Percentiles rank a stretch among this genome's conserved stretches.
Evolutionary conservation across 75 land plant species (phyloP).

Genomic region (Ceratopteris richardii): DNA sequence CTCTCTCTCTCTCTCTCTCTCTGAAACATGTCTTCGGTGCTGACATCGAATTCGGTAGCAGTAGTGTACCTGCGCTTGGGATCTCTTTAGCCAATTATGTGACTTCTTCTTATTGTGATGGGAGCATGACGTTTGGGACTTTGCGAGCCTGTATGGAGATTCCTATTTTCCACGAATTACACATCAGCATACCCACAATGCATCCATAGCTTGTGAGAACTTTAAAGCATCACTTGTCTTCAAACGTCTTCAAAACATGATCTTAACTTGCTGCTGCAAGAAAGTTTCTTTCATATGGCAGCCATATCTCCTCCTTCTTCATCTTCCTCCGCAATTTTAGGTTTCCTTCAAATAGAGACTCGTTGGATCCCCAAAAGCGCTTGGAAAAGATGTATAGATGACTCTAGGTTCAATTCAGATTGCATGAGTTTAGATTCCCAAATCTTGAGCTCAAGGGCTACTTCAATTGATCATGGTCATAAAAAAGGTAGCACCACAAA

Average conservation of each 20-base stretch:
- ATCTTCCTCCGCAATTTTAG: background rate
- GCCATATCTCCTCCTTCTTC: background rate
- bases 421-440: background rate
- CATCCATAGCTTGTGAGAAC: slow-evolving; percentile 10
- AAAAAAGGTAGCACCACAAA: background rate
- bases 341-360: background rate
- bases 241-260: background rate
- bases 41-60: background rate
- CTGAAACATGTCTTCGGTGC: background rate
- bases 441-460: background rate
- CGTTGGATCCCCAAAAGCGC: no score
- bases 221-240: slow-evolving; percentile 6
- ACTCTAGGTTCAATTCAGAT: no score
- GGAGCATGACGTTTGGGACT: background rate
- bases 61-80: background rate
- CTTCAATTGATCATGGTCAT: background rate
- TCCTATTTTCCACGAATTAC: background rate
- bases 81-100: background rate
- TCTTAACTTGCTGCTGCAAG: background rate
- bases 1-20: no score
- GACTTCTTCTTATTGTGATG: background rate
- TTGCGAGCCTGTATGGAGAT: background rate
- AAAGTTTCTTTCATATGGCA: background rate
- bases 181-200: slow-evolving; percentile 7
- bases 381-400: no score